Evolutionary conservation across 1,284 basidiomycete species (phyloP).

Genomic region (Chiua sp.): DNA sequence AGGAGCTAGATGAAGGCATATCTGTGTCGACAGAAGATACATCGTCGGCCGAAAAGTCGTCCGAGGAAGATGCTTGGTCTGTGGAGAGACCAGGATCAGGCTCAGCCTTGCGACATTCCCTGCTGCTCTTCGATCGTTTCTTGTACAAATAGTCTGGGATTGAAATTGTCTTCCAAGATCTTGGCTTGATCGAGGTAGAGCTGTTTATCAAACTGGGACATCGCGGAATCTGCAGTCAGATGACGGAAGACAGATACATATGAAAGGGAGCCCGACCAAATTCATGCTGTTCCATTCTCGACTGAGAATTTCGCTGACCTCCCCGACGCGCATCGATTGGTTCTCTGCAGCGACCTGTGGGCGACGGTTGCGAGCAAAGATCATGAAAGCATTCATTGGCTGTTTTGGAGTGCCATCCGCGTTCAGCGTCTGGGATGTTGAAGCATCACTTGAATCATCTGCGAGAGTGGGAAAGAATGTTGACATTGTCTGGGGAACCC

Average conservation of each 20-base stretch:
- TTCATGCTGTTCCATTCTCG: slow-evolving; percentile 82
- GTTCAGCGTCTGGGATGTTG: slow-evolving; percentile 80
- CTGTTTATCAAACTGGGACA: slow-evolving; percentile 71
- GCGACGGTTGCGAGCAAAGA: slow-evolving; percentile 79
- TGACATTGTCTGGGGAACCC: slow-evolving; percentile 12
- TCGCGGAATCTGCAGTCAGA: slow-evolving; percentile 27
- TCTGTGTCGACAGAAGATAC: slow-evolving; percentile 37
- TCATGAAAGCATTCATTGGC: slow-evolving; percentile 92
- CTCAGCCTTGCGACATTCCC: slow-evolving; percentile 68
- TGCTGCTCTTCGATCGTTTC: slow-evolving; percentile 81
- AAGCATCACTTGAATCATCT: slow-evolving; percentile 56
- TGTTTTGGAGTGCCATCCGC: slow-evolving; percentile 84
- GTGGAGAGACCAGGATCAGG: slow-evolving; percentile 23
- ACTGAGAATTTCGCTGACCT: slow-evolving; percentile 82
- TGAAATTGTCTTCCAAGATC: slow-evolving; percentile 81
- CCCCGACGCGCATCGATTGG: slow-evolving; percentile 84
- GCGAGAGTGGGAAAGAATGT: slow-evolving; percentile 17
- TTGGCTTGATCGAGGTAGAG: slow-evolving; percentile 86
- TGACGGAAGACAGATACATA: slow-evolving; percentile 6
- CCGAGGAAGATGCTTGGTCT: slow-evolving; percentile 29
- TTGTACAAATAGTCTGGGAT: slow-evolving; percentile 87
- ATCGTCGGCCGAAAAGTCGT: slow-evolving; percentile 36
- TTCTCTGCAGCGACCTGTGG: slow-evolving; percentile 83
- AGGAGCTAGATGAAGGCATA: slow-evolving; percentile 24
- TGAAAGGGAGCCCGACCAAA: slow-evolving; percentile 48